Evolutionary conservation across 139 green algal genomes (phyloP).

Genomic region (Asterochloris sp.): DNA sequence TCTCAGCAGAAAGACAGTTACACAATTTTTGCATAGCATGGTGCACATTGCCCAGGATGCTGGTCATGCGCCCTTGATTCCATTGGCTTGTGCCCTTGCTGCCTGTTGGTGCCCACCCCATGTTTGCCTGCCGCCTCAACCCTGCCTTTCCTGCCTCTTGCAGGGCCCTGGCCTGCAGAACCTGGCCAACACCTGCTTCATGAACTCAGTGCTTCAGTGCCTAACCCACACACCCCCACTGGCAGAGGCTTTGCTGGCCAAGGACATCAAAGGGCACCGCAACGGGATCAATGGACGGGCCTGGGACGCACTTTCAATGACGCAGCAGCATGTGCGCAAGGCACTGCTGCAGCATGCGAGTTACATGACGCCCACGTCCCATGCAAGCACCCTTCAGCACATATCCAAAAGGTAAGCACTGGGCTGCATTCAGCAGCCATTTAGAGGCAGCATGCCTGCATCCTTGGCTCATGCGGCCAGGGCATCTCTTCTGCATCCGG

Average conservation of each 20-base stretch:
- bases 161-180: slow-evolving; percentile 87
- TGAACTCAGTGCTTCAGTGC: slow-evolving; percentile 95
- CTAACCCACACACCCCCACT: slow-evolving; percentile 88
- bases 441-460: neutral
- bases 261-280: neutral
- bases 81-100: too few species aligned
- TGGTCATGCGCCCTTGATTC: too few species aligned
- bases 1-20: too few species aligned
- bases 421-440: neutral
- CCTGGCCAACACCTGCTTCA: slow-evolving; percentile 98
- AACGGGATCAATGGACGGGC: neutral
- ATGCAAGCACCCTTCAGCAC: slow-evolving; percentile 41
- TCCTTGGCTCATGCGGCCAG: neutral
- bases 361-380: slow-evolving; percentile 35
- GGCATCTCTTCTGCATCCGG: too few species aligned
- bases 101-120: too few species aligned
- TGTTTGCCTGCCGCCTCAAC: neutral
- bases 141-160: slow-evolving; percentile 6
- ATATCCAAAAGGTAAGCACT: slow-evolving; percentile 50
- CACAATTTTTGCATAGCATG: too few species aligned
- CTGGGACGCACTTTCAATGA: slow-evolving; percentile 56
- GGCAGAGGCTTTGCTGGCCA: slow-evolving; percentile 67
- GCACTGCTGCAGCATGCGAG: slow-evolving; percentile 28
- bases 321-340: slow-evolving; percentile 43
- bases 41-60: too few species aligned